Evolutionary conservation across 345 rosid species (phyloP), one percentile per base, ranked within the genome.

Genomic region (Aethionema arabicum): DNA sequence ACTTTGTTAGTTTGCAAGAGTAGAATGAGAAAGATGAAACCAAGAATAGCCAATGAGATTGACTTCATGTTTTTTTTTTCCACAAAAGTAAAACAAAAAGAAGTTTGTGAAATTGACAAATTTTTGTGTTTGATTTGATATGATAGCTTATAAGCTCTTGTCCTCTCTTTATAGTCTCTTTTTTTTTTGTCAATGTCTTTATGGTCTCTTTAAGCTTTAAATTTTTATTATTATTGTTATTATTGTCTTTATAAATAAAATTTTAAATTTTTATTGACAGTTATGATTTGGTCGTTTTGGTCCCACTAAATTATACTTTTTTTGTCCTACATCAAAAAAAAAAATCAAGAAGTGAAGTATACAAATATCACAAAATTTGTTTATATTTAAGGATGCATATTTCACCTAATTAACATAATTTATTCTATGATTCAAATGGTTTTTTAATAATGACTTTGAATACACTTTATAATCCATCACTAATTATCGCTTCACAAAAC

Each of bases 111-210:
- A 30, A 15, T 50, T 13, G 43, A 37, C 14, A 48, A 52, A 38
- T 45, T 42, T 42, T 65, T 64, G 12, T 11, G 8, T 53, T 52
- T 52, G 50, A 37, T 53, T 6, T 63, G 65, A 50, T 70, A 16
- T 46, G 76, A 65, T 65, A 59, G 39, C 39, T 65, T 57, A 47
- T 52, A 39, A 32, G 35, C n/a, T 59, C 59, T 32, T 51, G 32
- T 46, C 35, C 42, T 59, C 67, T 59, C 51, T 53, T 52, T 72
- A 72, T 72, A 72, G 52, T 36, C 52, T n/a, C 61, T 16, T 32
- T 51, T 43, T 52, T 15, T 31, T 40, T 16, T 12, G 2, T n/a
- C n/a, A n/a, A n/a, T n/a, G n/a, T 59, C 50, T 53, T 52, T 72
- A 72, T 72, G 65, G 52, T 36, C 52, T n/a, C 60, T 16, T 32